Conservation (phyloP, 352 stramenopile species). For the Salisapilia sapeloensis region DNA sequence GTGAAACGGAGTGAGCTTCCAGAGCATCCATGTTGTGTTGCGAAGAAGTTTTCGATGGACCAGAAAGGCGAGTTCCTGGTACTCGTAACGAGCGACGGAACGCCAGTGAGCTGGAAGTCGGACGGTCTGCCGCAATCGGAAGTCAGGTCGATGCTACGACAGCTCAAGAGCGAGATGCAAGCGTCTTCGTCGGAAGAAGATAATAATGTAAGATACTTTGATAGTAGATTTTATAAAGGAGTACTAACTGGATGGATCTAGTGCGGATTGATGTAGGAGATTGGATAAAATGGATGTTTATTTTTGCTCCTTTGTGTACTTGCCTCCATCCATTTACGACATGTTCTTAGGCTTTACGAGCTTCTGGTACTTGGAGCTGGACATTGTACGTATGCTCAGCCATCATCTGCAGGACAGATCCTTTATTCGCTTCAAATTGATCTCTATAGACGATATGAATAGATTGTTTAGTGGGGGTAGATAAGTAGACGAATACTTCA, state of each 20-base stretch:
- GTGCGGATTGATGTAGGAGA: too few species aligned
- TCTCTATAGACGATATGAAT: constrained; percentile 9
- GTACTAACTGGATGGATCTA: too few species aligned
- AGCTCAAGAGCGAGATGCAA: constrained; percentile 27
- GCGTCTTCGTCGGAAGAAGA: too few species aligned
- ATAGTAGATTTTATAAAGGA: too few species aligned
- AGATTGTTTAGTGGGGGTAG: neutral
- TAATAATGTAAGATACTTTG: too few species aligned
- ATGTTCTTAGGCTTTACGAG: constrained; percentile 28
- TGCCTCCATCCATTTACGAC: neutral
- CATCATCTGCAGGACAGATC: constrained; percentile 55
- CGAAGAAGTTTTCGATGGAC: constrained; percentile 69
- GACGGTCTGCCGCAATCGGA: constrained; percentile 39
- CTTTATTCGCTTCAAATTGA: constrained; percentile 58
- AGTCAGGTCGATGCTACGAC: constrained; percentile 35
- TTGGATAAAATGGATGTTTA: too few species aligned
- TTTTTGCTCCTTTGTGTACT: too few species aligned
- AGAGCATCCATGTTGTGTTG: constrained; percentile 56
- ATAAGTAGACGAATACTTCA: constrained; percentile 21
- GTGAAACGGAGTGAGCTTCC: constrained; percentile 57
- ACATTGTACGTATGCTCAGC: constrained; percentile 46
- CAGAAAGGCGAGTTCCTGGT: constrained; percentile 46
- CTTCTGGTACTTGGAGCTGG: constrained; percentile 45
- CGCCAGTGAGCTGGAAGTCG: constrained; percentile 44
- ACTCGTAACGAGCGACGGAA: constrained; percentile 37